A percentile compares a stretch with the other conserved stretches of the same genome.
phyloP scores from a whole-genome alignment of 2,329 filamentous ascomycete species.

The Ophiognomonia clavigignenti-juglandacearum region DNA sequence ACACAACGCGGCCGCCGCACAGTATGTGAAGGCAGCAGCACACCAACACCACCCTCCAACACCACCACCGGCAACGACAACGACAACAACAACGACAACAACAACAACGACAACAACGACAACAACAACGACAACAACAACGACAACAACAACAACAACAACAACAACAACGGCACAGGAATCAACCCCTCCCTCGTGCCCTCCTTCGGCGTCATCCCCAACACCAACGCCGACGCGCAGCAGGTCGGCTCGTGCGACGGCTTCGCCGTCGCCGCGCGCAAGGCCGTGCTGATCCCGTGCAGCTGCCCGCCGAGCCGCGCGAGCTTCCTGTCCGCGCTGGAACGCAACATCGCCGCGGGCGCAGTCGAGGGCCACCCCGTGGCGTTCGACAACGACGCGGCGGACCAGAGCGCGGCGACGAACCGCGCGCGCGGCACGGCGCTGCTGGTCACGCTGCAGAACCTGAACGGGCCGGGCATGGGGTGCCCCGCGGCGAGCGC shows the following conservation, averaged over 20 bases:
- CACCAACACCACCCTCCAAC: not conserved
- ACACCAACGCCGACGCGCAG: conserved; percentile 1
- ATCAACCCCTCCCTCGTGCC: conserved; percentile 2
- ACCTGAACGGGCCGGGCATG: conserved; percentile 14
- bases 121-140: no score
- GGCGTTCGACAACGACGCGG: conserved; percentile 14
- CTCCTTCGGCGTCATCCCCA: conserved; percentile 2
- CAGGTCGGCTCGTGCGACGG: conserved; percentile 15
- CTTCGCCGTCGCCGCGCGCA: conserved; percentile 8
- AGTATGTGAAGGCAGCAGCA: not conserved
- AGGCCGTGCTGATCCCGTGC: conserved; percentile 16
- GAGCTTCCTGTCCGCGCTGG: conserved; percentile 13
- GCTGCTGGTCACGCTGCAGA: conserved; percentile 17
- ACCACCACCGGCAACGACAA: not conserved
- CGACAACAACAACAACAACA: no score
- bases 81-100: no score
- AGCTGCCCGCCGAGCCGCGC: conserved; percentile 16
- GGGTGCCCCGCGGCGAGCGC: conserved; percentile 18
- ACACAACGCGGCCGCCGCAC: conserved; percentile 2
- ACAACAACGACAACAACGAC: no score
- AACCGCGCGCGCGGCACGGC: conserved; percentile 15
- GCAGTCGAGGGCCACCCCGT: conserved; percentile 11
- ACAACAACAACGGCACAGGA: no score
- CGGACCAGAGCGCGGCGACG: conserved; percentile 13
- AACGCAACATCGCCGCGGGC: conserved; percentile 12